Conservation (phyloP, 805 yeast genomes). For the Suhomyces pyralidae region DNA sequence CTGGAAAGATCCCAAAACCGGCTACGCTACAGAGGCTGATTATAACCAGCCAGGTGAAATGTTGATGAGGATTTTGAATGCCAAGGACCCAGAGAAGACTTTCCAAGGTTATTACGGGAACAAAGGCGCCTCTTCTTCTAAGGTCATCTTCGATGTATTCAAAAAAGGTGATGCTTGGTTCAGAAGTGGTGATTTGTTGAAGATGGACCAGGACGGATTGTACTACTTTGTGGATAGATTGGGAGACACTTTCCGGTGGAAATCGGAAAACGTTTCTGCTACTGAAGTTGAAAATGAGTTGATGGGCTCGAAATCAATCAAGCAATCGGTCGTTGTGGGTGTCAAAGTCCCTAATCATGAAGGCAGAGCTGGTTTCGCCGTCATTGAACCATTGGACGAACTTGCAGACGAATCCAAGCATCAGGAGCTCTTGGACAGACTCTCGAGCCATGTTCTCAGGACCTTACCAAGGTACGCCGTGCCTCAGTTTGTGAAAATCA, state of each 20-base stretch:
- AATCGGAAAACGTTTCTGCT: slow-evolving; percentile 90
- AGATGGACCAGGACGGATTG: slow-evolving; percentile 61
- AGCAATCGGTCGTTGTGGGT: slow-evolving; percentile 84
- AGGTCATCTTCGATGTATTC: slow-evolving; percentile 70
- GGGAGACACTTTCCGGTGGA: slow-evolving; percentile 97
- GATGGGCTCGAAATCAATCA: slow-evolving; percentile 44
- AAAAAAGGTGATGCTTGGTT: slow-evolving; percentile 88
- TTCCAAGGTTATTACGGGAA: slow-evolving; percentile 91
- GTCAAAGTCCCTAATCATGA: slow-evolving; percentile 81
- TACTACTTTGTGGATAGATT: slow-evolving; percentile 85
- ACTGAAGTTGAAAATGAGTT: slow-evolving; percentile 86
- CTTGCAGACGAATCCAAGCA: slow-evolving; percentile 30
- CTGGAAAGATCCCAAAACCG: slow-evolving; percentile 63
- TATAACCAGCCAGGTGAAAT: slow-evolving; percentile 81
- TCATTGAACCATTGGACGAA: slow-evolving; percentile 52
- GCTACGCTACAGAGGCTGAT: slow-evolving; percentile 54
- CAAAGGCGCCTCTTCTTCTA: slow-evolving; percentile 72
- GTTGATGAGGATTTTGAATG: slow-evolving; percentile 67
- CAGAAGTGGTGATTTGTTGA: slow-evolving; percentile 81
- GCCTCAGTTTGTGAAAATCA: slow-evolving; percentile 78
- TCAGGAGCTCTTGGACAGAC: slow-evolving; percentile 27
- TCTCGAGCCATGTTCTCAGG: slow-evolving; percentile 25
- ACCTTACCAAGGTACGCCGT: slow-evolving; percentile 80
- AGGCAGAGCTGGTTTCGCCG: slow-evolving; percentile 92
- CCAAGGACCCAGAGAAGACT: slow-evolving; percentile 62